These are phyloP conservation scores for Peniophora sp. DNA, from an alignment of 1,284 basidiomycete species.

Conservation along the genomic window DNA sequence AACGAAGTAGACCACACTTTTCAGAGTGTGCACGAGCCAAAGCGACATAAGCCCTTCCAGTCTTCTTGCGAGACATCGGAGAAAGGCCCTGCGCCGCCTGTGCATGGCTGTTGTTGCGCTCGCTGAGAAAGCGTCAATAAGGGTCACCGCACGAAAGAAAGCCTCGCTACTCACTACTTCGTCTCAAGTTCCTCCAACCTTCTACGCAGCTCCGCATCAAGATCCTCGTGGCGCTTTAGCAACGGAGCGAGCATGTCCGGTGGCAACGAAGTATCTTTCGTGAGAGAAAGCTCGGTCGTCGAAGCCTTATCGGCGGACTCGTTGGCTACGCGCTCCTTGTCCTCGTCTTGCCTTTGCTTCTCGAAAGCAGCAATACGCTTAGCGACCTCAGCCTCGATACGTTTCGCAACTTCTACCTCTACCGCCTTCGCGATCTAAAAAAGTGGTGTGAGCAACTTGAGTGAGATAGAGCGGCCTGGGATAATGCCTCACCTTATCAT, in stretches of 20 bases:
- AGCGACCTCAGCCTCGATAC: slow-evolving; percentile 44
- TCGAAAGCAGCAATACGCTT: slow-evolving; percentile 55
- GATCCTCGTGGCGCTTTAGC: slow-evolving; percentile 52
- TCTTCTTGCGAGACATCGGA: slow-evolving; percentile 66
- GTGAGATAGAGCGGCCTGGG: neutral
- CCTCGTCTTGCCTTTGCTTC: slow-evolving; percentile 29
- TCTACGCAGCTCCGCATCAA: slow-evolving; percentile 56
- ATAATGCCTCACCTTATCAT: slow-evolving; percentile 46
- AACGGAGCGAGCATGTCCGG: slow-evolving; percentile 54
- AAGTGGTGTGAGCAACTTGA: slow-evolving; percentile 1
- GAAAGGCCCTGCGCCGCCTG: slow-evolving; percentile 55
- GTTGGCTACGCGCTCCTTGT: slow-evolving; percentile 19
- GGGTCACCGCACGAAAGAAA: slow-evolving; percentile 2
- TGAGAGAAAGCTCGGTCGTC: slow-evolving; percentile 6
- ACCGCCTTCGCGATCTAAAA: slow-evolving; percentile 62
- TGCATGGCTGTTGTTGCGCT: slow-evolving; percentile 49
- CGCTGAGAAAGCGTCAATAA: slow-evolving; percentile 27
- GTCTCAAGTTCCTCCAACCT: slow-evolving; percentile 61
- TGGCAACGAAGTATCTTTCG: slow-evolving; percentile 26
- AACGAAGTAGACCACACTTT: slow-evolving; percentile 37
- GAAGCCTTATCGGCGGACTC: slow-evolving; percentile 11
- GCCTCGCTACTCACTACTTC: slow-evolving; percentile 46
- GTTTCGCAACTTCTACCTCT: slow-evolving; percentile 24
- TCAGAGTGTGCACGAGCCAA: slow-evolving; percentile 70
- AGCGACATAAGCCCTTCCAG: slow-evolving; percentile 66